A percentile compares a stretch with the other conserved stretches of the same genome.
These are phyloP conservation scores for Penium margaritaceum DNA, from an alignment of 139 green algal genomes.

Conservation along the genomic window DNA sequence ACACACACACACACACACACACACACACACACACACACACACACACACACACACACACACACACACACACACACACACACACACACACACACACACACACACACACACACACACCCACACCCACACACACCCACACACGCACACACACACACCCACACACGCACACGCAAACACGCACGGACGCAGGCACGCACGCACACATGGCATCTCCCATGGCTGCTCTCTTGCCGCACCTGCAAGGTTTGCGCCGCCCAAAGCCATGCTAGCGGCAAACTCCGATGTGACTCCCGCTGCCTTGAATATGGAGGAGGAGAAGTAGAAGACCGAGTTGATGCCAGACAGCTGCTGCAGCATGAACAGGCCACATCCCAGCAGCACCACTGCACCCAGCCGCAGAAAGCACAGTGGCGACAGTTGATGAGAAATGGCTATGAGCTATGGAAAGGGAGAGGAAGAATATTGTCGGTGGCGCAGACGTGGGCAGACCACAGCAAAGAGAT, in stretches of 20 bases:
- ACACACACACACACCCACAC: too few species aligned
- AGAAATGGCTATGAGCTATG: background rate
- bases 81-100: too few species aligned
- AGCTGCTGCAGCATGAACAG: constrained; percentile 88
- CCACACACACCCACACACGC: too few species aligned
- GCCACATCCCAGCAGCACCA: constrained; percentile 15
- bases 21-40: too few species aligned
- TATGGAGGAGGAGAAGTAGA: constrained; percentile 82
- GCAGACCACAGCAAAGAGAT: too few species aligned
- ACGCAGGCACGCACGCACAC: too few species aligned
- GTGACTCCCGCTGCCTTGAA: constrained; percentile 78
- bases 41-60: too few species aligned
- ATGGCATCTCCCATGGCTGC: background rate
- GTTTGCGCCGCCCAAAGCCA: constrained; percentile 75
- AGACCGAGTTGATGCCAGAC: constrained; percentile 82
- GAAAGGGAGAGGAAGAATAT: background rate
- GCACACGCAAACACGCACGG: too few species aligned
- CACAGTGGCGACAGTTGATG: background rate
- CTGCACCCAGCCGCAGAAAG: constrained; percentile 14
- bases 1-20: too few species aligned
- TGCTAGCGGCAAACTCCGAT: constrained; percentile 66
- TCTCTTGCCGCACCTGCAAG: constrained; percentile 43
- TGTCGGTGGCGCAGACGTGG: too few species aligned
- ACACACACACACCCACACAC: too few species aligned
- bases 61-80: too few species aligned